Evolutionary conservation across 139 green algal species (phyloP).

Genomic region (Chlorella vulgaris): DNA sequence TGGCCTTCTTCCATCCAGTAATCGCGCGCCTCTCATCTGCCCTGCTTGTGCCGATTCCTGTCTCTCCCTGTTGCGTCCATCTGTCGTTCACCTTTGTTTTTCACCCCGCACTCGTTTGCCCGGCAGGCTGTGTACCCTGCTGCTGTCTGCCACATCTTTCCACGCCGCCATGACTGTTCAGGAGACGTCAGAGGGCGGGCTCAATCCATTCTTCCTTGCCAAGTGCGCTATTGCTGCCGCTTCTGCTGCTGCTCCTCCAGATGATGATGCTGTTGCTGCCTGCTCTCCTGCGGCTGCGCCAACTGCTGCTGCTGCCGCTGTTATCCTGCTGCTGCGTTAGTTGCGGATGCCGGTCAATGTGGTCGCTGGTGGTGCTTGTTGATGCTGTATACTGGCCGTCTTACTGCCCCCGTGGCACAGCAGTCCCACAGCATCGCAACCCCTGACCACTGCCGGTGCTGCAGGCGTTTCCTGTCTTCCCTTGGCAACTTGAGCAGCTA

Average conservation of each 20-base stretch:
- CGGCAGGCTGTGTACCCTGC: constrained; percentile 1
- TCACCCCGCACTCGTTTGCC: neutral
- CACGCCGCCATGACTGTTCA: constrained; percentile 19
- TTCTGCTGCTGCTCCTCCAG: neutral
- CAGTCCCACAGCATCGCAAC: neutral
- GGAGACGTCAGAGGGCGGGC: neutral
- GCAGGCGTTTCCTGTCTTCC: constrained; percentile 1
- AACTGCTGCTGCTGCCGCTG: too few species aligned
- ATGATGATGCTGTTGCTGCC: neutral
- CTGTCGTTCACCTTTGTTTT: too few species aligned
- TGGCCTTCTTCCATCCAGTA: too few species aligned
- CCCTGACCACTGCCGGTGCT: neutral
- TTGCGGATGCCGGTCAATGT: too few species aligned
- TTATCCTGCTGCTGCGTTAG: too few species aligned
- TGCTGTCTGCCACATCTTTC: neutral
- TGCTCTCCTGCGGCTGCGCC: too few species aligned
- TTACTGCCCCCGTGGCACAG: neutral
- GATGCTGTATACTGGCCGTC: too few species aligned
- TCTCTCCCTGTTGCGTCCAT: neutral
- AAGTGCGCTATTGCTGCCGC: neutral
- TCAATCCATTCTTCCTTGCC: constrained; percentile 1
- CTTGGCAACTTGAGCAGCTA: constrained; percentile 8
- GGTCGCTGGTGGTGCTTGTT: too few species aligned
- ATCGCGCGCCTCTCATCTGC: too few species aligned
- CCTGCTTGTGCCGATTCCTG: neutral